Evolutionary conservation across 2,329 filamentous ascomycete species (phyloP).

Genomic region (Emericellopsis cladophorae): DNA sequence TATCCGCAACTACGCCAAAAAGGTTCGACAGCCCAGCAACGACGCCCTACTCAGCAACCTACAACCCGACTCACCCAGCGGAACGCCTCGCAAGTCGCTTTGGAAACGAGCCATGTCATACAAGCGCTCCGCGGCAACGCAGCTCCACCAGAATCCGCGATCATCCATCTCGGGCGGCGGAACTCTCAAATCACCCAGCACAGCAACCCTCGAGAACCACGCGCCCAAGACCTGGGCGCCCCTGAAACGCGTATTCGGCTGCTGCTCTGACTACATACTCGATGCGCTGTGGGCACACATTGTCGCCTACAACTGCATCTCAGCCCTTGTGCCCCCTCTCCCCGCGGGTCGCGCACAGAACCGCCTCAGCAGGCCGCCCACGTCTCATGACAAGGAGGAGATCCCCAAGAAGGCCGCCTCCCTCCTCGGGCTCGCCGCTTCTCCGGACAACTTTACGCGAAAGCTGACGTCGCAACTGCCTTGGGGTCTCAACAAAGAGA

Average conservation of each 20-base stretch:
- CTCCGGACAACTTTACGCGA: conserved; percentile 9
- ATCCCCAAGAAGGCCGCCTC: conserved; percentile 39
- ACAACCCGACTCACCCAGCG: conserved; percentile 5
- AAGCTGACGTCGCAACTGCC: conserved; percentile 13
- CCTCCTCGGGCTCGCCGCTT: conserved; percentile 30
- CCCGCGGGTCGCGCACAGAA: neutral
- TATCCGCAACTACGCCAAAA: conserved; percentile 41
- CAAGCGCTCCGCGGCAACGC: conserved; percentile 7
- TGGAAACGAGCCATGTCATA: conserved; percentile 23
- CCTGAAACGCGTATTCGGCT: conserved; percentile 38
- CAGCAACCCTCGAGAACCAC: conserved; percentile 2
- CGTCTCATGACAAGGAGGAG: conserved; percentile 1
- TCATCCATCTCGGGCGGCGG: conserved; percentile 1
- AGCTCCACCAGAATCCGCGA: neutral
- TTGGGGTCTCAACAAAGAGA: conserved; percentile 13
- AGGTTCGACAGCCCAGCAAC: conserved; percentile 28
- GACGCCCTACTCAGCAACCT: conserved; percentile 10
- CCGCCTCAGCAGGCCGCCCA: neutral
- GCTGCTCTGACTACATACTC: conserved; percentile 40
- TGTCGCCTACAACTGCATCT: conserved; percentile 45
- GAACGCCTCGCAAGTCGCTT: conserved; percentile 14
- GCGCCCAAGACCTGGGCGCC: conserved; percentile 24
- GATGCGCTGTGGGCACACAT: conserved; percentile 48
- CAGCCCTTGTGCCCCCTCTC: conserved; percentile 14
- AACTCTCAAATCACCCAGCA: conserved; percentile 5